These are phyloP conservation scores for Paralagenidium karlingii DNA, from an alignment of 352 stramenopile genomes.

Conservation along the genomic window DNA sequence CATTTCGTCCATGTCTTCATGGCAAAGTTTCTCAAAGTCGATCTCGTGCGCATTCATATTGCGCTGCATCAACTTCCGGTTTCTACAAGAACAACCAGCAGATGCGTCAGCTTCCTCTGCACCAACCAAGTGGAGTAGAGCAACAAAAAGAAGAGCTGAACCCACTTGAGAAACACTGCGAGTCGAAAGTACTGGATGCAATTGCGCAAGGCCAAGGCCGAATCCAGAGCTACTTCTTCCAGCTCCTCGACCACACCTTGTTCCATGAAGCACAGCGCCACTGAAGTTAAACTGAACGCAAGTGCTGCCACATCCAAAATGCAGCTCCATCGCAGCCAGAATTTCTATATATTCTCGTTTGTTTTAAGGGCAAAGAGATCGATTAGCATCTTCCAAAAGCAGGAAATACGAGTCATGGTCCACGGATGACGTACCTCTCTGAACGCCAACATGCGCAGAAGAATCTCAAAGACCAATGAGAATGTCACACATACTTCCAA, in stretches of 20 bases:
- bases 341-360: too few species aligned
- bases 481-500: conserved; percentile 64
- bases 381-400: too few species aligned
- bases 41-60: conserved; percentile 39
- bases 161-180: conserved; percentile 75
- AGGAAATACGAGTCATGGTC: not conserved
- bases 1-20: conserved; percentile 10
- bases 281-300: conserved; percentile 29
- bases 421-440: conserved; percentile 25
- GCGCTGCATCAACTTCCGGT: conserved; percentile 29
- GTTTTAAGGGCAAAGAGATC: too few species aligned
- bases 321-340: not conserved
- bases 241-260: conserved; percentile 65
- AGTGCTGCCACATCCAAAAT: not conserved
- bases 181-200: conserved; percentile 69
- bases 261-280: conserved; percentile 78
- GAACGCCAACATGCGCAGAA: conserved; percentile 73
- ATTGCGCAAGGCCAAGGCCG: conserved; percentile 62
- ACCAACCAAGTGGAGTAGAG: too few species aligned
- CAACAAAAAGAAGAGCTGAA: too few species aligned
- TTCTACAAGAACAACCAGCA: conserved; percentile 15
- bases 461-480: conserved; percentile 64
- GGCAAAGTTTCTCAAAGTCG: conserved; percentile 32
- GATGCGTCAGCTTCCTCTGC: too few species aligned
- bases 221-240: conserved; percentile 72